Evolutionary conservation across 768 basidiomycete species (phyloP).

Genomic region (Sutorius australiensis): DNA sequence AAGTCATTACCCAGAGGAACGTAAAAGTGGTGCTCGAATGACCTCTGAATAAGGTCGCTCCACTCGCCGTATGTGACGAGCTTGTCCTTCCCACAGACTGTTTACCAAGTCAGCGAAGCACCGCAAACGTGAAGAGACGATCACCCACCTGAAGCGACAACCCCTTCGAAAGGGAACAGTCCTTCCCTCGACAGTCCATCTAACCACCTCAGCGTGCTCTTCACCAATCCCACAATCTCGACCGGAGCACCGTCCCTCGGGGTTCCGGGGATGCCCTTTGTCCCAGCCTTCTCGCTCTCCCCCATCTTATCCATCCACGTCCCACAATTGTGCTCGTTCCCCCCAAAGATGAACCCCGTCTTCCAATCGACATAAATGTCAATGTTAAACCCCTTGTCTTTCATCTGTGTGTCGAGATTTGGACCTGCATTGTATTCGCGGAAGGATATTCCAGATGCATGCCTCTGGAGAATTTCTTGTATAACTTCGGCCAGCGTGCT

Average conservation of each 20-base stretch:
- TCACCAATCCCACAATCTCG: slow-evolving; percentile 90
- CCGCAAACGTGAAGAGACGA: not conserved
- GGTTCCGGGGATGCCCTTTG: slow-evolving; percentile 93
- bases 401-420: slow-evolving; percentile 98
- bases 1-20: slow-evolving; percentile 63
- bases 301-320: slow-evolving; percentile 99
- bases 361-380: slow-evolving; percentile 94
- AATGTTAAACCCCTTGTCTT: slow-evolving; percentile 87
- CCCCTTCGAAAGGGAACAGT: slow-evolving; percentile 88
- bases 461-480: slow-evolving; percentile 93
- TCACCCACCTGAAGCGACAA: slow-evolving; percentile 70
- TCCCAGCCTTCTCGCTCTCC: slow-evolving; percentile 85
- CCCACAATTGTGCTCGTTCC: slow-evolving; percentile 82
- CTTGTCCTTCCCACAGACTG: slow-evolving; percentile 67
- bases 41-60: slow-evolving; percentile 76
- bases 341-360: slow-evolving; percentile 87
- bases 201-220: slow-evolving; percentile 92
- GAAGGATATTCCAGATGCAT: slow-evolving; percentile 89
- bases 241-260: slow-evolving; percentile 94
- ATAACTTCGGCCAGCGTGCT: slow-evolving; percentile 91
- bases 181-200: slow-evolving; percentile 58
- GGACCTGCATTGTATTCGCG: slow-evolving; percentile 96
- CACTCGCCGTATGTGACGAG: slow-evolving; percentile 88
- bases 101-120: not conserved
- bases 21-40: slow-evolving; percentile 90